Conservation (phyloP, 2,329 filamentous ascomycete species). For the Claviceps digitariae region DNA sequence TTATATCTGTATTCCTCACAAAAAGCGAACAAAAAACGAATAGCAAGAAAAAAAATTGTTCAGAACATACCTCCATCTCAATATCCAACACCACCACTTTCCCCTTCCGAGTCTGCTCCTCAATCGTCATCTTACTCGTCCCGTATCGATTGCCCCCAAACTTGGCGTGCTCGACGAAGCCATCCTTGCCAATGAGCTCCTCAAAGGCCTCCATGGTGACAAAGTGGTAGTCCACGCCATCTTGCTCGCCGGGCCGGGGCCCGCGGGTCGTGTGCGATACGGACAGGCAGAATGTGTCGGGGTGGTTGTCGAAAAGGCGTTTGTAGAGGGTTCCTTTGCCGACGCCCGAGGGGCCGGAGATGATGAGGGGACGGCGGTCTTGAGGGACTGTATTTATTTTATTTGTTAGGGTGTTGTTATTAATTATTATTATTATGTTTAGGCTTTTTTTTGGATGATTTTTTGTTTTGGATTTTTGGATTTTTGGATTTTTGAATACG, state of each 20-base stretch:
- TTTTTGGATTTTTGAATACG: neutral
- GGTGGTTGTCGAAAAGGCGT: conserved; percentile 47
- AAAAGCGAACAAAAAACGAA: neutral
- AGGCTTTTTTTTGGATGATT: neutral
- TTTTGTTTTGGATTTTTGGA: neutral
- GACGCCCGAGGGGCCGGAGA: conserved; percentile 65
- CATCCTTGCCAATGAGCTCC: conserved; percentile 49
- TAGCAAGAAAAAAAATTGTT: too few species aligned
- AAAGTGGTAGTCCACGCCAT: conserved; percentile 75
- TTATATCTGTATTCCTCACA: too few species aligned
- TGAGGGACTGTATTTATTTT: conserved; percentile 16
- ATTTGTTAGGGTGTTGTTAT: neutral
- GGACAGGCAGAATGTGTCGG: conserved; percentile 38
- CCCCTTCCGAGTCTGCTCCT: conserved; percentile 57
- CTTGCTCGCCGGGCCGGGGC: conserved; percentile 59
- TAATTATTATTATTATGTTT: neutral
- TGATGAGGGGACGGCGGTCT: conserved; percentile 52
- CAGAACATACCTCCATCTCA: conserved; percentile 67
- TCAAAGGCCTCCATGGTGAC: conserved; percentile 54
- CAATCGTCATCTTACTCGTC: conserved; percentile 66
- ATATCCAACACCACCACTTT: conserved; percentile 80
- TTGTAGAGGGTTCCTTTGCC: conserved; percentile 72
- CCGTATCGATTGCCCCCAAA: conserved; percentile 84
- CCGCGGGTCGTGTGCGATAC: conserved; percentile 67
- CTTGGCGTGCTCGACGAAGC: conserved; percentile 75